phyloP scores from a whole-genome alignment of 371 early-diverging fungal genomes.

The Coemansia sp. region DNA sequence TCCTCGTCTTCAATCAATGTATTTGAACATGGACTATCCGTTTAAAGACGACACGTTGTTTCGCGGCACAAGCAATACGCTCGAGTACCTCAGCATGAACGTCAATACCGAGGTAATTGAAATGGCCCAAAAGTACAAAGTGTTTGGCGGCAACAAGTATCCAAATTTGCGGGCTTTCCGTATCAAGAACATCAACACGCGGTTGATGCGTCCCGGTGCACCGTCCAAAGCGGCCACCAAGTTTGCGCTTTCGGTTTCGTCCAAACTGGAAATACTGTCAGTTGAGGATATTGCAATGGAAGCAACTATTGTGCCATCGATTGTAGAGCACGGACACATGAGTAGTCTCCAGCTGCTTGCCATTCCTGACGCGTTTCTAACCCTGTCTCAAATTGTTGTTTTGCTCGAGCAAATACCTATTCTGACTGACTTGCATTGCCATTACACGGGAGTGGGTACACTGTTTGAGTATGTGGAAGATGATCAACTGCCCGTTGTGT shows the following conservation, averaged over 20 bases:
- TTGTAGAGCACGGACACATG: not conserved
- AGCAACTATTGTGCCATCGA: not conserved
- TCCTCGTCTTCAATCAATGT: conserved; percentile 8
- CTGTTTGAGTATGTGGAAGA: not conserved
- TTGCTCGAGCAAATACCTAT: not conserved
- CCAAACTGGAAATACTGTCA: not conserved
- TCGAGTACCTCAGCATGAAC: conserved; percentile 12
- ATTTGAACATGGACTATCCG: conserved; percentile 26
- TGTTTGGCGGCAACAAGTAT: conserved; percentile 1
- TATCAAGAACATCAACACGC: conserved; percentile 7
- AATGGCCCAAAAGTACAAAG: conserved; percentile 2
- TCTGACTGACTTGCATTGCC: conserved; percentile 2
- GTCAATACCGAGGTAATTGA: not conserved
- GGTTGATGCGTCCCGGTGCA: not conserved
- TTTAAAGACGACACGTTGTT: conserved; percentile 29
- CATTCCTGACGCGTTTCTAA: conserved; percentile 2
- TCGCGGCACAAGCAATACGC: conserved; percentile 3
- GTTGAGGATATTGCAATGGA: conserved; percentile 12
- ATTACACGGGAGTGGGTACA: not conserved
- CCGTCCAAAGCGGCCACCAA: not conserved
- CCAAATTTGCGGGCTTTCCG: not conserved
- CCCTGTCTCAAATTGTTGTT: not conserved
- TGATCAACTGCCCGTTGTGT: not conserved
- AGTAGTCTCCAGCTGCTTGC: not conserved
- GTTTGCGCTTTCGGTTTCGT: not conserved